phyloP scores from a whole-genome alignment of 2,329 filamentous ascomycete species.

The Colletotrichum nymphaeae region DNA sequence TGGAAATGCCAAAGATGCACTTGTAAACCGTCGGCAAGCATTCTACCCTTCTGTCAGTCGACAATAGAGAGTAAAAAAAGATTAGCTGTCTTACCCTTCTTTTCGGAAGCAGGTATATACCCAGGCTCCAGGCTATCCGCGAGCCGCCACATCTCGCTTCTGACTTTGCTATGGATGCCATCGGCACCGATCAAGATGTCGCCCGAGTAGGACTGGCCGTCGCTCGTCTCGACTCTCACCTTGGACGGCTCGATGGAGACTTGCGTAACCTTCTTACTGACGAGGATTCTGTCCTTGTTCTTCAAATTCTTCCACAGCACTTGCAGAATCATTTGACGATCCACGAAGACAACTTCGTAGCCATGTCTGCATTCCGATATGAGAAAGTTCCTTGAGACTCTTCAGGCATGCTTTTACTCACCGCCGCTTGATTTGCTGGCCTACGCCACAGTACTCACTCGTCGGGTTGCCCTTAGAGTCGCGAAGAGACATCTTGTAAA shows the following conservation, averaged over 20 bases:
- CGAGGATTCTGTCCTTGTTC: slow-evolving; percentile 40
- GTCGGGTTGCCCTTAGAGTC: not conserved
- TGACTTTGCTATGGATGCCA: slow-evolving; percentile 51
- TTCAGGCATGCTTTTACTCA: not conserved
- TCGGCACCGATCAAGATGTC: slow-evolving; percentile 46
- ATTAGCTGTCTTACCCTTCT: slow-evolving; percentile 34
- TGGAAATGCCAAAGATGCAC: slow-evolving; percentile 52
- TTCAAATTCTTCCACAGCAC: slow-evolving; percentile 46
- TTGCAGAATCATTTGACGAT: slow-evolving; percentile 48
- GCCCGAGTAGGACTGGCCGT: slow-evolving; percentile 2
- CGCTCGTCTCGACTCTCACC: not conserved
- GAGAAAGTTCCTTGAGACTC: not conserved
- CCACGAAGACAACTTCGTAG: slow-evolving; percentile 47
- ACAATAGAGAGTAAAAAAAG: not conserved
- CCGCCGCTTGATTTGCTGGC: not conserved
- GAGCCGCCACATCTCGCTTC: slow-evolving; percentile 44
- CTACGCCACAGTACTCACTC: not conserved
- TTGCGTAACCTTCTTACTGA: not conserved
- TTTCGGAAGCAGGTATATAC: slow-evolving; percentile 38
- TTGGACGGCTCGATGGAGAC: not conserved
- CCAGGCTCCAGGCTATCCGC: slow-evolving; percentile 39
- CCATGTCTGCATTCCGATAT: slow-evolving; percentile 36
- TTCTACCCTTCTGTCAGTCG: not conserved
- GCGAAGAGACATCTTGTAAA: not conserved
- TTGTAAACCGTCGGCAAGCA: slow-evolving; percentile 39